Percentiles rank a stretch among this genome's conserved stretches.
Evolutionary conservation across 345 rosid species (phyloP).

Genomic region (Camelina sativa): DNA sequence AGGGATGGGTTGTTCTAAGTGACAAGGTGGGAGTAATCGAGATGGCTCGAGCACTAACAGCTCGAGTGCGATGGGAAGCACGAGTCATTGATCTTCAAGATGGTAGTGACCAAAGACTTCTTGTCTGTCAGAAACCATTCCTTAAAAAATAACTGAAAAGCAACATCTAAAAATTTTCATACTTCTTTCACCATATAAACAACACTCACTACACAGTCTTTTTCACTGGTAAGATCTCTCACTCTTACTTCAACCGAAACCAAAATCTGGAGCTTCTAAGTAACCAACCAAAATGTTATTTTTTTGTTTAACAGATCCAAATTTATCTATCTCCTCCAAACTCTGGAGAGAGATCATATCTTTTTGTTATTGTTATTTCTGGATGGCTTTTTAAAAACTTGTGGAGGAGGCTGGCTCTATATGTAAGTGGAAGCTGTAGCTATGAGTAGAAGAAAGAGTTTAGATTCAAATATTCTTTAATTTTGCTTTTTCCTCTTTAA

Average conservation of each 20-base stretch:
- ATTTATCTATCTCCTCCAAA: constrained; percentile 30
- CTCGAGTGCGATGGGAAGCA: constrained; percentile 97
- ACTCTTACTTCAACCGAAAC: background rate
- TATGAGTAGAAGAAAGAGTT: constrained; percentile 42
- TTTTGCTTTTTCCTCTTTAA: constrained; percentile 23
- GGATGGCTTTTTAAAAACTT: constrained; percentile 20
- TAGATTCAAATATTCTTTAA: constrained; percentile 43
- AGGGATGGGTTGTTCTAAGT: constrained; percentile 93
- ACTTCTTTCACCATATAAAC: constrained; percentile 30
- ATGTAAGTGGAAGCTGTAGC: constrained; percentile 44
- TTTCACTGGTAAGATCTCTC: constrained; percentile 32
- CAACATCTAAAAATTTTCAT: constrained; percentile 1
- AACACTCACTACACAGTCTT: constrained; percentile 40
- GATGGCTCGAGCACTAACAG: constrained; percentile 74
- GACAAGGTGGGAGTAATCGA: constrained; percentile 82
- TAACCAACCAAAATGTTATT: background rate
- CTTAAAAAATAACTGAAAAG: constrained; percentile 61
- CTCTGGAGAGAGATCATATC: constrained; percentile 33
- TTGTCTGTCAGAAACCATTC: constrained; percentile 94
- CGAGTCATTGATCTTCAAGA: constrained; percentile 93
- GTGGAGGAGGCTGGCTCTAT: constrained; percentile 2
- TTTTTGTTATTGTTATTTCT: background rate
- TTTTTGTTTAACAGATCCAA: constrained; percentile 29
- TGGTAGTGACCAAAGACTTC: constrained; percentile 93
- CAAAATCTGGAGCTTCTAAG: background rate